Conservation (phyloP, 345 rosid species). For the Hibiscus mutabilis region DNA sequence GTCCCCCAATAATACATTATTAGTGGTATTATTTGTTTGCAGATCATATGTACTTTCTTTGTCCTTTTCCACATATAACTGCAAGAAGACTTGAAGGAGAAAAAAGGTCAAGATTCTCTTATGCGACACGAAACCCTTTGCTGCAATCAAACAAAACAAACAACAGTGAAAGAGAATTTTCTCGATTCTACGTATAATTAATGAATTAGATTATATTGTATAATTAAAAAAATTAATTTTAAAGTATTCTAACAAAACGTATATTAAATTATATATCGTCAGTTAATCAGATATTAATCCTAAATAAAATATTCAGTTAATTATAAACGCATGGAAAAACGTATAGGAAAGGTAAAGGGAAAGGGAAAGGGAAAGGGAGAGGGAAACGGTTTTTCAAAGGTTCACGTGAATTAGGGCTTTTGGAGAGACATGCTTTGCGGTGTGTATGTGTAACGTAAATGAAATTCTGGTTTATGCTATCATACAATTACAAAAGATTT, state of each 20-base stretch:
- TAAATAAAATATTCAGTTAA: no score
- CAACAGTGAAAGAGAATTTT: neutral
- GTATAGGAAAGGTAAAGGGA: neutral
- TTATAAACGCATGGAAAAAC: no score
- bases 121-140: constrained; percentile 20
- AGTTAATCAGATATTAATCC: no score
- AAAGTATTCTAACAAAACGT: no score
- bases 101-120: constrained; percentile 7
- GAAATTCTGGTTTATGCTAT: neutral
- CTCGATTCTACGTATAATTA: no score
- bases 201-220: no score
- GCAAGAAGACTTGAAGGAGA: constrained; percentile 3
- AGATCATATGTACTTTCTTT: neutral
- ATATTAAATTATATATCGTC: no score
- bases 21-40: constrained; percentile 11
- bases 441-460: constrained; percentile 3
- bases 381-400: constrained; percentile 3
- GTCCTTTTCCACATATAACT: constrained; percentile 8
- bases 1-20: neutral
- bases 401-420: constrained; percentile 18
- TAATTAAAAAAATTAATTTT: no score
- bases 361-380: constrained; percentile 12
- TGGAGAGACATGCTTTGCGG: neutral
- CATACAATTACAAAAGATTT: neutral
- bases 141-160: neutral